Conservation (phyloP, 2,329 filamentous ascomycete species). For the Ceratocystis papillata region DNA sequence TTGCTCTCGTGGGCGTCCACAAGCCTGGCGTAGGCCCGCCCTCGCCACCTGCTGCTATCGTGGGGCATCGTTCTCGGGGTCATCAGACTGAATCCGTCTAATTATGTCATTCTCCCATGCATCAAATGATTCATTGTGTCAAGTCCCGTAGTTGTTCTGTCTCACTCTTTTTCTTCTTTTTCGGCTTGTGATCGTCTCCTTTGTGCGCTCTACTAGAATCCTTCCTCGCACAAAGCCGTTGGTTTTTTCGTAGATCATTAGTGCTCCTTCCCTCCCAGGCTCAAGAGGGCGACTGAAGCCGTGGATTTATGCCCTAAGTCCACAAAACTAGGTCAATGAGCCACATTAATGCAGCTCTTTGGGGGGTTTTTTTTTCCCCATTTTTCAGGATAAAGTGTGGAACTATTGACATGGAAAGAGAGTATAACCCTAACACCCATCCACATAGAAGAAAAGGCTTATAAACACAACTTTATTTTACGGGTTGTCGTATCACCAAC, state of each 20-base stretch:
- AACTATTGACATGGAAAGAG: not conserved
- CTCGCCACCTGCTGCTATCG: not conserved
- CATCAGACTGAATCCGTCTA: not conserved
- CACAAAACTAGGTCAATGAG: not conserved
- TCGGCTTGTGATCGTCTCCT: not conserved
- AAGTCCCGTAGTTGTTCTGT: not conserved
- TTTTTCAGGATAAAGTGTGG: not conserved
- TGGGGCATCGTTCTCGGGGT: not conserved
- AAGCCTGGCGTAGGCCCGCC: no score
- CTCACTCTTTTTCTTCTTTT: slow-evolving; percentile 6
- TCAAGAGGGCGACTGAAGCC: not conserved
- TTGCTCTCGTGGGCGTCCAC: not conserved
- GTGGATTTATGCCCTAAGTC: not conserved
- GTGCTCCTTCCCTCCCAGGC: not conserved
- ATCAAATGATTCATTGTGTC: slow-evolving; percentile 8
- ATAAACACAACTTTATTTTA: not conserved
- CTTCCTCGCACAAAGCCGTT: not conserved
- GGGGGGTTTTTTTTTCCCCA: not conserved
- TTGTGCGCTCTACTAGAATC: not conserved
- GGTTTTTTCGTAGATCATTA: not conserved
- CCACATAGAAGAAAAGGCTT: not conserved
- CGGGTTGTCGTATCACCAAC: not conserved
- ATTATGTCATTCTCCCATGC: not conserved
- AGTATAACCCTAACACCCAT: not conserved
- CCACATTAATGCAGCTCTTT: no score